Percentiles rank a stretch among this genome's conserved stretches.
These are phyloP conservation scores for Talaromyces sp. DNA, from an alignment of 2,329 filamentous ascomycete species.

Conservation along the genomic window DNA sequence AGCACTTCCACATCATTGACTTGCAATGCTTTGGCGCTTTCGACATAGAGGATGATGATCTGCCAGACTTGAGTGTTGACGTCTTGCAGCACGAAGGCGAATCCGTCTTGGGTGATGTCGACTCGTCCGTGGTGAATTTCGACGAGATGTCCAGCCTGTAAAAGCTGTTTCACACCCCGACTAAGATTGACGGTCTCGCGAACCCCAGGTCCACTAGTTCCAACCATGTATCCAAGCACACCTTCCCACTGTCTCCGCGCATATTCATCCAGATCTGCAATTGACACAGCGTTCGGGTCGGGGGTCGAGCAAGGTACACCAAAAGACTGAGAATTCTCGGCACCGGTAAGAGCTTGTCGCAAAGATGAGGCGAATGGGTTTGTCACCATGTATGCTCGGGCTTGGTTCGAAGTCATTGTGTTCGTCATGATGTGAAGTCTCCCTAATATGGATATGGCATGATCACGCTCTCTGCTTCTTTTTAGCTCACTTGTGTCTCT, in stretches of 20 bases:
- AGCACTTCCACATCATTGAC: conserved; percentile 92
- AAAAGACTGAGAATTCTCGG: conserved; percentile 81
- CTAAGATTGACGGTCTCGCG: conserved; percentile 56
- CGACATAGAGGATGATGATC: conserved; percentile 85
- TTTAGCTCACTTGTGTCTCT: conserved; percentile 4
- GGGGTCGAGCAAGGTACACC: conserved; percentile 73
- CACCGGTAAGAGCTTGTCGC: conserved; percentile 80
- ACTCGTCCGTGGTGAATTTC: conserved; percentile 55
- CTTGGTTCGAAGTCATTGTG: conserved; percentile 56
- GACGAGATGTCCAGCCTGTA: conserved; percentile 77
- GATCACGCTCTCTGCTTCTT: conserved; percentile 66
- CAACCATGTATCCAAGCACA: conserved; percentile 91
- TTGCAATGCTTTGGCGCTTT: conserved; percentile 68
- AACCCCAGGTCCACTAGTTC: conserved; percentile 47
- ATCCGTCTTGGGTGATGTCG: conserved; percentile 86
- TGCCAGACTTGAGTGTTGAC: conserved; percentile 98
- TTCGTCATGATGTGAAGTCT: conserved; percentile 81
- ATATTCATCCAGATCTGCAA: conserved; percentile 75
- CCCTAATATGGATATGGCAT: conserved; percentile 74
- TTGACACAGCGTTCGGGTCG: conserved; percentile 60
- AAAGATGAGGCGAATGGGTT: conserved; percentile 79
- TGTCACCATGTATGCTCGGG: conserved; percentile 71
- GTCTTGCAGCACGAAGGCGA: conserved; percentile 91
- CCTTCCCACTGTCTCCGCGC: conserved; percentile 90
- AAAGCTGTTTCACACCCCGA: conserved; percentile 75